These are phyloP conservation scores for Talaromyces pinophilus DNA, from an alignment of 2,329 filamentous ascomycete species.

Conservation along the genomic window DNA sequence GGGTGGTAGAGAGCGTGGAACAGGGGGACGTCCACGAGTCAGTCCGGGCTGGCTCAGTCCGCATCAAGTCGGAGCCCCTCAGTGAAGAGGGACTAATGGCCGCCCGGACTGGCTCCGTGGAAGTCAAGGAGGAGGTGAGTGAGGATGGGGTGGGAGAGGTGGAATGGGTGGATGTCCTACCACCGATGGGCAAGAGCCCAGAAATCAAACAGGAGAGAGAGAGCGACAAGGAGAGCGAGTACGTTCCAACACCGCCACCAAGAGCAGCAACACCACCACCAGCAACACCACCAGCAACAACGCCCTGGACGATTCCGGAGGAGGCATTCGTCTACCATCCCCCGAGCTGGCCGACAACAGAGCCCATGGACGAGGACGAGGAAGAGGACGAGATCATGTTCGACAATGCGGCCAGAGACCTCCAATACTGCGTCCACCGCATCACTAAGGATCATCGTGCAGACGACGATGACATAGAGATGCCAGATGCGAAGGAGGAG, in stretches of 20 bases:
- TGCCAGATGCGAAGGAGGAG: not conserved
- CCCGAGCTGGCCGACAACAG: not conserved
- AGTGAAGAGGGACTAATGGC: not conserved
- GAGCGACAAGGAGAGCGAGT: not conserved
- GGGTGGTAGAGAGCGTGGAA: not conserved
- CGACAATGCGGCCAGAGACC: not conserved
- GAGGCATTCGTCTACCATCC: not conserved
- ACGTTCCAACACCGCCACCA: not conserved
- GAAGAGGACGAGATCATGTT: not conserved
- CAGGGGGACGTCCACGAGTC: not conserved
- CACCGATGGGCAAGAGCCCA: not conserved
- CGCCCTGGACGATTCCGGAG: not conserved
- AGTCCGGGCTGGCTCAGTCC: not conserved
- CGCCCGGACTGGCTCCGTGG: not conserved
- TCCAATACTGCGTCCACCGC: not conserved
- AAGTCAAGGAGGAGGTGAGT: not conserved
- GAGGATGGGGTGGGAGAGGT: not conserved
- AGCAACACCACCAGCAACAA: not conserved
- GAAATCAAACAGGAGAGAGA: not conserved
- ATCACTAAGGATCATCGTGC: not conserved
- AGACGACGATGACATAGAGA: not conserved
- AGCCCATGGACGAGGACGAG: not conserved
- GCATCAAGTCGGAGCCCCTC: not conserved
- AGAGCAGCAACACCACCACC: not conserved
- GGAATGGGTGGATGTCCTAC: not conserved